phyloP scores from a whole-genome alignment of 768 basidiomycete species.

The Amylocystis lapponica region DNA sequence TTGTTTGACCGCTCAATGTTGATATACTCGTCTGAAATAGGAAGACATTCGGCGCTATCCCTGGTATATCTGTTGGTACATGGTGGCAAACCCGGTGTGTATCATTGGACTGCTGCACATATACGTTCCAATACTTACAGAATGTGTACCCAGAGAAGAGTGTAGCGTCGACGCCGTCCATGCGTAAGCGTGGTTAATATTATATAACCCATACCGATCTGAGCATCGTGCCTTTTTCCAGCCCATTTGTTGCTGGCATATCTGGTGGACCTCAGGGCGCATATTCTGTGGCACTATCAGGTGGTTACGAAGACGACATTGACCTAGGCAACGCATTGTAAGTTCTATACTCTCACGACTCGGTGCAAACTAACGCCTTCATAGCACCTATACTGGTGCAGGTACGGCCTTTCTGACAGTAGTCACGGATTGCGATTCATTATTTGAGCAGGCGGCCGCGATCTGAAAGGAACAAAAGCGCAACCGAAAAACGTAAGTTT shows the following conservation, averaged over 20 bases:
- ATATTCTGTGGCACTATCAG: constrained; percentile 82
- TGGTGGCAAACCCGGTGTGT: constrained; percentile 74
- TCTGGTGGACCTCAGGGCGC: constrained; percentile 62
- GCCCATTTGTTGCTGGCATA: constrained; percentile 84
- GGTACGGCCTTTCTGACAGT: constrained; percentile 36
- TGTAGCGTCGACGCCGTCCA: constrained; percentile 81
- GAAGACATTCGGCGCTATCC: constrained; percentile 77
- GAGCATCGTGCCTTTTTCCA: constrained; percentile 22
- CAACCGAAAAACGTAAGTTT: constrained; percentile 75
- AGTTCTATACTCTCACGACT: constrained; percentile 26
- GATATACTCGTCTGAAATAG: constrained; percentile 29
- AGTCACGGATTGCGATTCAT: too few relatives aligned
- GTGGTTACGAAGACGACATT: constrained; percentile 84
- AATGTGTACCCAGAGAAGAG: constrained; percentile 31
- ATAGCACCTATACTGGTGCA: constrained; percentile 76
- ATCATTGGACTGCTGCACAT: not conserved
- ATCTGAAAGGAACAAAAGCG: constrained; percentile 77
- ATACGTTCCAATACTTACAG: not conserved
- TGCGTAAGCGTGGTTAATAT: constrained; percentile 50
- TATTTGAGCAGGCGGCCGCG: constrained; percentile 79
- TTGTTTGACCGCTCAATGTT: not conserved
- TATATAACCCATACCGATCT: not conserved
- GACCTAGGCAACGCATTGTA: constrained; percentile 81
- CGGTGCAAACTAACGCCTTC: not conserved
- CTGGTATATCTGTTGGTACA: constrained; percentile 70